Conservation (phyloP, 208 protist species). For the Acanthamoeba triangularis region DNA sequence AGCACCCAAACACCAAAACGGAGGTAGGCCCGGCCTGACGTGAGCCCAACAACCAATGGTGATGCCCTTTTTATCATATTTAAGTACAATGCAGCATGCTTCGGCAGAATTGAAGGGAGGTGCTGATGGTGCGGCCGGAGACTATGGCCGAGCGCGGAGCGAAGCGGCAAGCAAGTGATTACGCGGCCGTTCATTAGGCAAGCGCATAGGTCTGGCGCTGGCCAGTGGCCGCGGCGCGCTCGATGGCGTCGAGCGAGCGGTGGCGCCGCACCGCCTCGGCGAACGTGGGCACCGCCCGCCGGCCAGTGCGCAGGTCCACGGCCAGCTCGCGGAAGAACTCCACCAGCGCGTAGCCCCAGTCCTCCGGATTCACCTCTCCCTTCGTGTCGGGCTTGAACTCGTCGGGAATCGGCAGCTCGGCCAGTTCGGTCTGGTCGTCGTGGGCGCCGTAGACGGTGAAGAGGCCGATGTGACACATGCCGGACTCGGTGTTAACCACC, state of each 20-base stretch:
- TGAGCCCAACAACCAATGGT: no score
- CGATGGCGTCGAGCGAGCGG: slow-evolving; percentile 20
- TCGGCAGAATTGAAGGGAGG: no score
- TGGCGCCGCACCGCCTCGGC: background rate
- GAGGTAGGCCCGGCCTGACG: no score
- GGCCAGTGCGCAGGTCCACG: background rate
- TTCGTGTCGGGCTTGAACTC: background rate
- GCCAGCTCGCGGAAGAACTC: background rate
- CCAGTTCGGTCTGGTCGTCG: slow-evolving; percentile 37
- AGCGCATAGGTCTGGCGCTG: background rate
- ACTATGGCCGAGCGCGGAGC: no score
- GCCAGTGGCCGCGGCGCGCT: slow-evolving; percentile 16
- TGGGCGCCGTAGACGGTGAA: slow-evolving; percentile 12
- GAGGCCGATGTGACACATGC: background rate
- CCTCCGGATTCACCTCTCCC: background rate
- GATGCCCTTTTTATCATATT: no score
- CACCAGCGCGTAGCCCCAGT: background rate
- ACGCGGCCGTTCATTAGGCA: no score
- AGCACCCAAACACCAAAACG: no score
- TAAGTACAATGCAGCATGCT: no score
- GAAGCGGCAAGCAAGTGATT: no score
- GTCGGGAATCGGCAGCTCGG: background rate
- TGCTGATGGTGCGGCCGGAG: no score
- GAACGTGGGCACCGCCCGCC: background rate
- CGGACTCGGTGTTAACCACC: background rate